Percentiles rank a stretch among this genome's conserved stretches.
These are phyloP conservation scores for Crithidia sp. DNA, from an alignment of 208 protist genomes.

Conservation along the genomic window DNA sequence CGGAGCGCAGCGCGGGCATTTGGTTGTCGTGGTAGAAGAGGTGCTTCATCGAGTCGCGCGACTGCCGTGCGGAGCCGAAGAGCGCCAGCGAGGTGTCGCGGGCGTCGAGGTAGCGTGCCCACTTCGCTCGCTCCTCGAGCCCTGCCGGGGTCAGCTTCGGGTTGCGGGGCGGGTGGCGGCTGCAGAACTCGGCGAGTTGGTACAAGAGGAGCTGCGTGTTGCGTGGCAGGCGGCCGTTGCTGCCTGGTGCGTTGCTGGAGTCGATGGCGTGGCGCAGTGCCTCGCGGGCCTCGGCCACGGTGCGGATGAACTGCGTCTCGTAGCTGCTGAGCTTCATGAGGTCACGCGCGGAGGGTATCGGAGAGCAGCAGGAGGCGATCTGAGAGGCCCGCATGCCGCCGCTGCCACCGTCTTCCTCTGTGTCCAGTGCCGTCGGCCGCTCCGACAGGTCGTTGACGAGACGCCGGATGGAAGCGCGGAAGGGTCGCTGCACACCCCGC, in stretches of 20 bases:
- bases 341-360: conserved; percentile 42
- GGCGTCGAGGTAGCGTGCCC: conserved; percentile 84
- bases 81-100: conserved; percentile 86
- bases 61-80: conserved; percentile 83
- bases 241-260: conserved; percentile 38
- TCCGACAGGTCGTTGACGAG: conserved; percentile 28
- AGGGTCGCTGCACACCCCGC: conserved; percentile 42
- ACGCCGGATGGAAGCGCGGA: conserved; percentile 40
- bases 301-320: conserved; percentile 61
- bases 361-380: conserved; percentile 29
- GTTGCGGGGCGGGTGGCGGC: conserved; percentile 71
- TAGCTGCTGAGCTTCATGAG: conserved; percentile 52
- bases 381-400: background rate
- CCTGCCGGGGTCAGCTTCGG: conserved; percentile 76
- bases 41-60: conserved; percentile 86
- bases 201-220: conserved; percentile 61
- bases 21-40: conserved; percentile 85
- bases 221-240: conserved; percentile 35
- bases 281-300: conserved; percentile 61
- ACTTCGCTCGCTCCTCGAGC: conserved; percentile 75
- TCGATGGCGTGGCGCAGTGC: conserved; percentile 55
- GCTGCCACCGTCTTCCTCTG: background rate
- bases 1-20: conserved; percentile 68
- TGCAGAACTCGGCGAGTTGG: conserved; percentile 75
- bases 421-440: background rate